Base-by-base conservation (phyloP, 352 stramenopile genomes). In the Hyaloperonospora arabidopsidis region DNA sequence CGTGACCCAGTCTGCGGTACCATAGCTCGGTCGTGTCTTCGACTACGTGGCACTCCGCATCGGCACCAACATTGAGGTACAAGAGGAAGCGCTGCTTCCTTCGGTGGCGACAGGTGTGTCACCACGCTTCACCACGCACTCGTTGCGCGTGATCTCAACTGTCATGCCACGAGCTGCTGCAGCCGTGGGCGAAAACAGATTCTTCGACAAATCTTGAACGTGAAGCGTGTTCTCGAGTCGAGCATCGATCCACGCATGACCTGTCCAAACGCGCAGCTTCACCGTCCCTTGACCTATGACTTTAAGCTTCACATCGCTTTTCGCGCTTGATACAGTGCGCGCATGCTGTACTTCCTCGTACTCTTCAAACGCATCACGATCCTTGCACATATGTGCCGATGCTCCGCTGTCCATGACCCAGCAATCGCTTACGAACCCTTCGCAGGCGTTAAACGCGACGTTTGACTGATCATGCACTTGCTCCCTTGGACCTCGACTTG, bases 41-140 rank as follows among this genome's bases (percentile, higher is more conserved):
- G 7, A n/a, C 44, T 2, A 21, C 44, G 23, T 49, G 44, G 5
- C 23, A 39, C 23, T 49, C 23, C 23, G 1, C 44, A 15, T 39
- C 15, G 5, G 23, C 23, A 3, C 38, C 3, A 15, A 18, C 12
- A 14, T 48, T 48, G 17, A 13, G 40, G 18, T 46, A 46, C 18
- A 46, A 29, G 18, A 45, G 36, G 5, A 43, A 19, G 36, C 36
- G 7, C 4, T 32, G 41, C 12, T 48, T 48, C 14, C 19, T 48
- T 10, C 41, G 1, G 41, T 48, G 12, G 41, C 41, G 0, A 48
- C 41, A 7, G 21, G 21, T 5, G 10, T n/a, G 14, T 34, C n/a
- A 35, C 41, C 41, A 48, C 18, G 41, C 19, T 48, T 48, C 19
- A 34, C 12, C 41, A 48, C 41, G 21, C 41, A 48, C 41, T 48